phyloP scores from a whole-genome alignment of 257 asterid species.

The Nicotiana noctiflora region DNA sequence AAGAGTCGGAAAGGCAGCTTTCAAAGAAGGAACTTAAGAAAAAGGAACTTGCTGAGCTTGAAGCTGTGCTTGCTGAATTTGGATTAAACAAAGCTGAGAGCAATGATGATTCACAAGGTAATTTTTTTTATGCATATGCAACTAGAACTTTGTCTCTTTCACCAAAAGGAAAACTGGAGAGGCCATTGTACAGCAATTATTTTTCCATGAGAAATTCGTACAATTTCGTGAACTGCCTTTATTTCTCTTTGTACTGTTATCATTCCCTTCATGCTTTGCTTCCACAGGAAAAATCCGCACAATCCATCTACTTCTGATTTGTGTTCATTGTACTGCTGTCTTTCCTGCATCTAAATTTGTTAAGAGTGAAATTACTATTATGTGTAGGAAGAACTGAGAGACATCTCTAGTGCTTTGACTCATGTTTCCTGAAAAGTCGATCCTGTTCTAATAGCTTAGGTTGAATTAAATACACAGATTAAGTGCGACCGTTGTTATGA shows the following conservation, averaged over 20 bases:
- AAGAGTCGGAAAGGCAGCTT: constrained; percentile 81
- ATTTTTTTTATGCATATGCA: neutral
- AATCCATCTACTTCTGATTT: neutral
- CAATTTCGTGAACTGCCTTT: neutral
- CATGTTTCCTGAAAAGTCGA: neutral
- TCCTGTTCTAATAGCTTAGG: neutral
- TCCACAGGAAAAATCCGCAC: neutral
- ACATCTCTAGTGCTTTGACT: neutral
- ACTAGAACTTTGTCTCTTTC: neutral
- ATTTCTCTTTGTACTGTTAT: neutral
- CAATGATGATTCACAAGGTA: constrained; percentile 61
- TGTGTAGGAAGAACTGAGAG: neutral
- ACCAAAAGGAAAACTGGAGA: neutral
- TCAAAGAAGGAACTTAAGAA: constrained; percentile 92
- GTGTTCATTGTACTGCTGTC: neutral
- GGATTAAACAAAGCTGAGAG: constrained; percentile 45
- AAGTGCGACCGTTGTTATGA: neutral
- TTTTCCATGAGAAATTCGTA: neutral
- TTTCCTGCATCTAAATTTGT: neutral
- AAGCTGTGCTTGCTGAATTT: constrained; percentile 85
- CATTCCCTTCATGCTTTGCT: neutral
- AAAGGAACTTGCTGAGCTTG: constrained; percentile 95
- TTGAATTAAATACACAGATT: neutral
- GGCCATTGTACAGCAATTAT: neutral
- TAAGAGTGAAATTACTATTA: neutral